These are phyloP conservation scores for Barbarea vulgaris DNA, from an alignment of 345 rosid species.

Conservation along the genomic window DNA sequence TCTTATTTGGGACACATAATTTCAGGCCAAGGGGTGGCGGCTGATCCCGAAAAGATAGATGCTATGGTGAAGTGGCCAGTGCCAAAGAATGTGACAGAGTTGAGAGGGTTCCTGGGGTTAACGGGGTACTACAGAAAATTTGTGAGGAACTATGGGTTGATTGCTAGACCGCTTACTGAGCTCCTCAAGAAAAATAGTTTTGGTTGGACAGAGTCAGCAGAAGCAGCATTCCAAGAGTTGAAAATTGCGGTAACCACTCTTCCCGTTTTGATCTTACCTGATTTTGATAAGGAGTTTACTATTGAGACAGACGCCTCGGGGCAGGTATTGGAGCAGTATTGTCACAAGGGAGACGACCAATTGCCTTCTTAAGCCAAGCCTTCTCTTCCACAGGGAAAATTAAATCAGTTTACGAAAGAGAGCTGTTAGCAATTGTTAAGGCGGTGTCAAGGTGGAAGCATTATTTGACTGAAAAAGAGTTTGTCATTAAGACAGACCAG, in stretches of 20 bases:
- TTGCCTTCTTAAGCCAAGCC: neutral
- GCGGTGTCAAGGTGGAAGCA: neutral
- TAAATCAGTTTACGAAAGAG: neutral
- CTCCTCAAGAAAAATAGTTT: neutral
- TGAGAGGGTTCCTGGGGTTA: neutral
- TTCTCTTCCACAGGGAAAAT: accelerated
- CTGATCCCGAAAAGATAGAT: neutral
- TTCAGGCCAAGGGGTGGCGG: neutral
- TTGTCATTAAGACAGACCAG: neutral
- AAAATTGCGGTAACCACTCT: neutral
- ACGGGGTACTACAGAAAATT: neutral
- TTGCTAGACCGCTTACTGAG: accelerated
- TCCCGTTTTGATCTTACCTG: neutral
- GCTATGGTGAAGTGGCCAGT: neutral
- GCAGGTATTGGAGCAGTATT: neutral
- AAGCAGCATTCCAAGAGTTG: neutral
- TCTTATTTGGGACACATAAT: neutral
- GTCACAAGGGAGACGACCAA: accelerated
- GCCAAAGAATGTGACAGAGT: neutral
- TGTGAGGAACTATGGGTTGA: neutral
- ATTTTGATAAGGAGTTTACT: neutral
- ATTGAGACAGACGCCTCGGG: neutral
- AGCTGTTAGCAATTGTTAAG: neutral
- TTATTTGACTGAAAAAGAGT: neutral
- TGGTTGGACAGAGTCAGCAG: accelerated